These are phyloP conservation scores for Fomitopsis serialis DNA, from an alignment of 768 basidiomycete genomes.

Conservation along the genomic window DNA sequence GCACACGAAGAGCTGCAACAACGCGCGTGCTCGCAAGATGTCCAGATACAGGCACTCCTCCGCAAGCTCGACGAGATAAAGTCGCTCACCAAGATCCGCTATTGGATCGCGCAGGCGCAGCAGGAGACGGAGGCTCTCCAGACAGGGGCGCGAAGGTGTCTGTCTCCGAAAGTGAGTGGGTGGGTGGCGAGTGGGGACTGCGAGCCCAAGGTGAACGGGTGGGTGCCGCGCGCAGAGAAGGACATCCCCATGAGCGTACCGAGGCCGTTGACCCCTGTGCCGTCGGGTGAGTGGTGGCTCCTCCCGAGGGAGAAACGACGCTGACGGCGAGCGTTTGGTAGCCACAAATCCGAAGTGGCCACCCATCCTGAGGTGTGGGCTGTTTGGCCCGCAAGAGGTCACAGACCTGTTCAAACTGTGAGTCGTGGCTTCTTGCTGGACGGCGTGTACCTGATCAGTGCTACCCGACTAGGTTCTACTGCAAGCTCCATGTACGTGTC, in stretches of 20 bases:
- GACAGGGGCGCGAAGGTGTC: neutral
- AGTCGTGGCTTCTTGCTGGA: too few relatives aligned
- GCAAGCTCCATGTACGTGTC: constrained; percentile 37
- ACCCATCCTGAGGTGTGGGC: neutral
- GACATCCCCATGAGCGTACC: too few relatives aligned
- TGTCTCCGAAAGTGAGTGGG: too few relatives aligned
- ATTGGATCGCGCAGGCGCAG: constrained; percentile 2
- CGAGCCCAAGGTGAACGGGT: too few relatives aligned
- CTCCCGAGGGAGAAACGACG: too few relatives aligned
- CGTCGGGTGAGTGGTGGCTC: too few relatives aligned
- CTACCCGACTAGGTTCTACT: constrained; percentile 48
- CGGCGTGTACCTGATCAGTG: too few relatives aligned
- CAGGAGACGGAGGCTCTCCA: constrained; percentile 8
- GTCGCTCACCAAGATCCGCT: constrained; percentile 14
- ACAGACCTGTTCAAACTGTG: constrained; percentile 43
- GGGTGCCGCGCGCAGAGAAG: too few relatives aligned
- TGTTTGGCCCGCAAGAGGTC: neutral
- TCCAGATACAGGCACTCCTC: constrained; percentile 6
- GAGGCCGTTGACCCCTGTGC: too few relatives aligned
- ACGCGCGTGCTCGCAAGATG: constrained; percentile 27
- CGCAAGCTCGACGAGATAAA: constrained; percentile 6
- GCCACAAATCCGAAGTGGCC: neutral
- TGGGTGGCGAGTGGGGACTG: too few relatives aligned
- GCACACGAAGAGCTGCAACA: constrained; percentile 52
- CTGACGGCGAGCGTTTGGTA: neutral